Percentiles rank a stretch among this genome's conserved stretches.
Conservation (phyloP, 2,329 filamentous ascomycete species). For the Metarhizium humberi region DNA sequence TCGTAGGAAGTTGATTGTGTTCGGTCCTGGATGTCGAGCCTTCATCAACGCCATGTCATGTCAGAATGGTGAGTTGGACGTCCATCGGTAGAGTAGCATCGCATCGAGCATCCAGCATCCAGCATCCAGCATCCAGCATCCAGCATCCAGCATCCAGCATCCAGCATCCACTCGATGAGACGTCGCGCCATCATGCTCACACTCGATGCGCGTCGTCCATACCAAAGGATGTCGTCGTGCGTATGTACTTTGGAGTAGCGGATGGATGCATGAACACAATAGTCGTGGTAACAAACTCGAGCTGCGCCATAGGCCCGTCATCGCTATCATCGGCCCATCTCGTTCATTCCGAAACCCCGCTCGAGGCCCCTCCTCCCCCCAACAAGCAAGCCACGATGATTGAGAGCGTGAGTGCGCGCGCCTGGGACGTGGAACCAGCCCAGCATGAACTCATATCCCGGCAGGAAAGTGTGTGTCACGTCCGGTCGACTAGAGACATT, state of each 20-base stretch:
- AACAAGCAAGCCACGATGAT: not conserved
- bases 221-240: not conserved
- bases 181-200: not conserved
- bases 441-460: constrained; percentile 3
- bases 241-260: not conserved
- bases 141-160: not conserved
- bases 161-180: not conserved
- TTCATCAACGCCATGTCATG: too few species aligned
- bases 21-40: too few species aligned
- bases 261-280: constrained; percentile 1
- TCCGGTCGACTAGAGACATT: not conserved
- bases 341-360: constrained; percentile 11
- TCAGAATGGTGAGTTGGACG: too few species aligned
- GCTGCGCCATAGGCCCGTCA: not conserved
- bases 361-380: constrained; percentile 4
- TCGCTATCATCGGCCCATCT: constrained; percentile 6
- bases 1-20: too few species aligned
- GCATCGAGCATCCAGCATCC: not conserved
- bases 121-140: not conserved
- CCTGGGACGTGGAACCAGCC: not conserved
- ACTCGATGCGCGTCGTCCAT: not conserved
- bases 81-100: not conserved
- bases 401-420: not conserved
- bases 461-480: not conserved
- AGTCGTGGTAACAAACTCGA: not conserved